Evolutionary conservation across 352 stramenopile genomes (phyloP), one percentile per base, ranked within the genome.

Genomic region (Phytophthora pluvialis): DNA sequence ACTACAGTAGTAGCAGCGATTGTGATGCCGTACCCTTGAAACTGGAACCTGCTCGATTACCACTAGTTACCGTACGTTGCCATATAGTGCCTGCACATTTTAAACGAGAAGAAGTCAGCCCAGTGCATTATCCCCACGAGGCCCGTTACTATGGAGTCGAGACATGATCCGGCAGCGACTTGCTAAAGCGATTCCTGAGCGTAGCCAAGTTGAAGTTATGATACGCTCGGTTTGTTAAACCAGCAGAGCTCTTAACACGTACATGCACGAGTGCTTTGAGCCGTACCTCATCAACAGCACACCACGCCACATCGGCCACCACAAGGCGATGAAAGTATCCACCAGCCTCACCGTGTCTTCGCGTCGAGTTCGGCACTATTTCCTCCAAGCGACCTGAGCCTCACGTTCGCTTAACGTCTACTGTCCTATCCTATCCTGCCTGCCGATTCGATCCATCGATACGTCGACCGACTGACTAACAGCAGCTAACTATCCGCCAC

Each of bases 161-260:
- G 21, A 21, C 21, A 21, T 21, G 21, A 21, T 21, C 21, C 2
- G 21, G 21, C 21, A 21, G 25, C 31, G 28, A 44, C 33, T 44
- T 44, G 35, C 12, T n/a, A 16, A 40, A 16, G 10, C 4, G 12
- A 12, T 40, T 13, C 39, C 15, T 45, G 39, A 45, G 39, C 5
- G n/a, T 5, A 28, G 39, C 39, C 39, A 29, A 26, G 39, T 46
- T 46, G 39, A 46, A 46, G n/a, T 46, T 40, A 40, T n/a, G 35
- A 40, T 40, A 16, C 35, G 2, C 3, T 40, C 39, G 16, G 9
- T n/a, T 29, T 46, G 39, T 46, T 46, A 46, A 46, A 46, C 39
- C 39, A 35, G 7, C 31, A 7, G 31, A 35, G 31, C 31, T 35
- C 31, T 5, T 35, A n/a, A n/a, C n/a, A n/a, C n/a, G n/a, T n/a